Base-by-base conservation (phyloP, 192 early-diverging fungal genomes). In the Entophlyctis luteolus region DNA sequence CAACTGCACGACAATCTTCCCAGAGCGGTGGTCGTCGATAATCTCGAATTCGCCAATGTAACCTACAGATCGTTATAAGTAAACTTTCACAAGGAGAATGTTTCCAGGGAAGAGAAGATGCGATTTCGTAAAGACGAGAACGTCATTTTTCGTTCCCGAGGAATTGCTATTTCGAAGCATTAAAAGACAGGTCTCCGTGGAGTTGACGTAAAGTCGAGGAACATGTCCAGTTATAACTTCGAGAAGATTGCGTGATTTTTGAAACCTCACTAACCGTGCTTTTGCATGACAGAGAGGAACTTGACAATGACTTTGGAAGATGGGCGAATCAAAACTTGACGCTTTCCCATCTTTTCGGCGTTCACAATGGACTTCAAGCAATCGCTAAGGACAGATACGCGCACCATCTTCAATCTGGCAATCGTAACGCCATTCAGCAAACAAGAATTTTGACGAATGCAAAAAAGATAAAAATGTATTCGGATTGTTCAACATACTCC, bases 41-140 rank as follows among this genome's bases (percentile, higher is more conserved):
- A 92, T 91, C 81, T 98, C 96, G 70, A 98, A 96, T 81, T 96
- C 96, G 74, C 94, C 94, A 83, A 98, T 96, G 88, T 98, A 98
- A 66, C 93, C 91, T 92, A 59, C 22, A 42, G 27, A 22, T 50
- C n/a, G n/a, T n/a, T n/a, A n/a, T n/a, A n/a, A n/a, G n/a, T n/a
- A n/a, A n/a, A n/a, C n/a, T n/a, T n/a, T n/a, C n/a, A n/a, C n/a
- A n/a, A n/a, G n/a, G n/a, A n/a, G n/a, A n/a, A n/a, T n/a, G n/a
- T n/a, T n/a, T n/a, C n/a, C n/a, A n/a, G n/a, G n/a, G n/a, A n/a
- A n/a, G n/a, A n/a, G n/a, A n/a, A n/a, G n/a, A n/a, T n/a, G n/a
- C n/a, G n/a, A n/a, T n/a, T n/a, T n/a, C n/a, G n/a, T n/a, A n/a
- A n/a, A n/a, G n/a, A n/a, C n/a, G n/a, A n/a, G n/a, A n/a, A n/a